These are phyloP conservation scores for Celoporthe dispersa DNA, from an alignment of 2,329 filamentous ascomycete genomes.

Conservation along the genomic window DNA sequence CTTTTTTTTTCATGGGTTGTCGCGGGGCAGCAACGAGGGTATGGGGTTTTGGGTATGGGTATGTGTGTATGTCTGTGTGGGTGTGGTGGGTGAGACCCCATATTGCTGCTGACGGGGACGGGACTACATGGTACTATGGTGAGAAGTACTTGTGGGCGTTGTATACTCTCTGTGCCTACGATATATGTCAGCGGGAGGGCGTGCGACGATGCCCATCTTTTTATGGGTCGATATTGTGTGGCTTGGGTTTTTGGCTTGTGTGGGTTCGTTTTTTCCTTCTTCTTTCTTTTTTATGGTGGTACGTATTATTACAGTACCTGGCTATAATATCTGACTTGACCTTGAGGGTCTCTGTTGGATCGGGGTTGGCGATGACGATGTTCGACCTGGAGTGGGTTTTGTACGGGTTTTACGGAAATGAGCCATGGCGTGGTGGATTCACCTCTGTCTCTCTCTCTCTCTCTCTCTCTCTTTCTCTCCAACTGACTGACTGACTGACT, in stretches of 20 bases:
- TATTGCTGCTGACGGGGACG: not conserved
- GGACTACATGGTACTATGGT: not conserved
- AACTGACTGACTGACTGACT: too few relatives aligned
- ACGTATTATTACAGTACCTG: too few relatives aligned
- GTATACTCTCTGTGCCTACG: not conserved
- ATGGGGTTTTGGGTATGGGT: not conserved
- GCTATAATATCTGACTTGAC: not conserved
- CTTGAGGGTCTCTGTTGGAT: not conserved
- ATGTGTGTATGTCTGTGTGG: not conserved
- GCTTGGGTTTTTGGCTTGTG: not conserved
- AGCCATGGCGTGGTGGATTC: conserved; percentile 1
- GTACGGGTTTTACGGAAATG: conserved; percentile 10
- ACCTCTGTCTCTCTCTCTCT: not conserved
- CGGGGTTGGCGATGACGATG: conserved; percentile 8
- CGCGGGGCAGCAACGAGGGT: conserved; percentile 3
- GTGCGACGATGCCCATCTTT: not conserved
- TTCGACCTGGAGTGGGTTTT: conserved; percentile 3
- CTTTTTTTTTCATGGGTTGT: conserved; percentile 5
- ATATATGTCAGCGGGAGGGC: not conserved
- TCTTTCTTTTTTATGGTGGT: not conserved
- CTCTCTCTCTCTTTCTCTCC: too few relatives aligned
- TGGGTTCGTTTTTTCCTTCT: not conserved
- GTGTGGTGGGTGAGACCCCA: not conserved
- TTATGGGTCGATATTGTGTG: conserved; percentile 8
- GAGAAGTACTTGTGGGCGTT: conserved; percentile 3